Conservation (phyloP, 495 filamentous ascomycete genomes). For the Penicillium subrubescens region DNA sequence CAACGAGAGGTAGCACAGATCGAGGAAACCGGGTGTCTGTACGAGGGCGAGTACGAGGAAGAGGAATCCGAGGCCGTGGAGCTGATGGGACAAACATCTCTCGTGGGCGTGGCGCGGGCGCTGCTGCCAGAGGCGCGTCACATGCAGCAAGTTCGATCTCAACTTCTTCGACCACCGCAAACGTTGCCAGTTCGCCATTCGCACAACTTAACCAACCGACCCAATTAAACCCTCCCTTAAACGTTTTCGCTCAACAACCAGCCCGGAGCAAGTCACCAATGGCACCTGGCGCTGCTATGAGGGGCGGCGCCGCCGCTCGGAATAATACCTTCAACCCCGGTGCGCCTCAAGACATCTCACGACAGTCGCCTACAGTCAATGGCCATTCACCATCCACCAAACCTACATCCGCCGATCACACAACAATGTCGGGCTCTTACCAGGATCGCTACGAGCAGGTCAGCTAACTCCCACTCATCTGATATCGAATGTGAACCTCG, state of each 20-base stretch:
- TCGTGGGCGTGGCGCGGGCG: conserved; percentile 28
- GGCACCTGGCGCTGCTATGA: conserved; percentile 24
- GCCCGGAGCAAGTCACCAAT: conserved; percentile 24
- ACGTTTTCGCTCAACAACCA: conserved; percentile 22
- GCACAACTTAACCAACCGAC: conserved; percentile 32
- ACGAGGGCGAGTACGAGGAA: conserved; percentile 37
- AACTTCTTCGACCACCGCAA: conserved; percentile 1
- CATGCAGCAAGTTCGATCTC: neutral
- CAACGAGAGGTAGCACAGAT: conserved; percentile 21
- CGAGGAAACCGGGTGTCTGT: conserved; percentile 11
- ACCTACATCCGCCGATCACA: conserved; percentile 28
- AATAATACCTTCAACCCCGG: conserved; percentile 1
- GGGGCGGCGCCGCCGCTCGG: conserved; percentile 14
- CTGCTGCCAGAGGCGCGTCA: conserved; percentile 14
- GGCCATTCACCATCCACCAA: conserved; percentile 10
- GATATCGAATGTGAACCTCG: neutral
- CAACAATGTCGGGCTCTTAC: conserved; percentile 29
- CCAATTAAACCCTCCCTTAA: conserved; percentile 20
- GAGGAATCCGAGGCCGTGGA: conserved; percentile 12
- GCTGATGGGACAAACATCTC: neutral
- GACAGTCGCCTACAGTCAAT: neutral
- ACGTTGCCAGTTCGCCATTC: conserved; percentile 34
- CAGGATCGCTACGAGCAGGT: conserved; percentile 50
- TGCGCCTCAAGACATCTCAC: neutral
- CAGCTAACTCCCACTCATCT: conserved; percentile 10